Evolutionary conservation across 2,329 filamentous ascomycete species (phyloP).

Genomic region (Dothidotthia symphoricarpi): DNA sequence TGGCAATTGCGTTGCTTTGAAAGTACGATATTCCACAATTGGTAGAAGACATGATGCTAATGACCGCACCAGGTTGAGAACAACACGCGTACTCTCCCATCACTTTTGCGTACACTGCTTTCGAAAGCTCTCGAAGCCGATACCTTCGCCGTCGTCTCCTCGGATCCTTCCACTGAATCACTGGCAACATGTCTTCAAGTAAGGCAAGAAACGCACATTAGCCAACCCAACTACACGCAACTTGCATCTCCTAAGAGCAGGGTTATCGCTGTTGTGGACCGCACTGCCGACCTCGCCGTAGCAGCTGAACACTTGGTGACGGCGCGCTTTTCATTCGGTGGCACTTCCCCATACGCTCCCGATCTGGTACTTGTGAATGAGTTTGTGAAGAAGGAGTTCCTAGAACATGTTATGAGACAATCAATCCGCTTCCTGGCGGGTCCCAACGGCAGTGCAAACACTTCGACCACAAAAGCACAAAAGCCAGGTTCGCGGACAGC

Average conservation of each 20-base stretch:
- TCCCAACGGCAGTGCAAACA: conserved; percentile 12
- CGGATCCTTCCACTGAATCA: conserved; percentile 26
- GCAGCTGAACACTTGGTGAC: conserved; percentile 56
- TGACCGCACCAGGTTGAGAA: conserved; percentile 39
- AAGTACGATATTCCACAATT: conserved; percentile 37
- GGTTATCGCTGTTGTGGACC: conserved; percentile 59
- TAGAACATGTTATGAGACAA: conserved; percentile 50
- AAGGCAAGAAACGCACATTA: conserved; percentile 28
- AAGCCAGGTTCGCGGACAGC: conserved; percentile 11
- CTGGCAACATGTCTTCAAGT: conserved; percentile 32
- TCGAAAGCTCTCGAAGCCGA: conserved; percentile 48
- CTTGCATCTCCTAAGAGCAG: conserved; percentile 39
- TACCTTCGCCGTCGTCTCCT: conserved; percentile 48
- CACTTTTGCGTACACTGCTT: conserved; percentile 43
- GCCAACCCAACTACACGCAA: conserved; percentile 23
- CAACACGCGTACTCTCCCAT: conserved; percentile 38
- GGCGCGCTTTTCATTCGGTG: conserved; percentile 57
- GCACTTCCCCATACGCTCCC: conserved; percentile 60
- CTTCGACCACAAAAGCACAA: conserved; percentile 1
- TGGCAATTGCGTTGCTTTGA: conserved; percentile 53
- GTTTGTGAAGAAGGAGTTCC: conserved; percentile 56
- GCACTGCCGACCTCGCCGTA: conserved; percentile 54
- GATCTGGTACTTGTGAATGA: conserved; percentile 66
- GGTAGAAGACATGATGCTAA: neutral
- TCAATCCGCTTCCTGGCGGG: conserved; percentile 29